Evolutionary conservation across 768 basidiomycete genomes (phyloP).

Genomic region (Rhizopogon roseolus): DNA sequence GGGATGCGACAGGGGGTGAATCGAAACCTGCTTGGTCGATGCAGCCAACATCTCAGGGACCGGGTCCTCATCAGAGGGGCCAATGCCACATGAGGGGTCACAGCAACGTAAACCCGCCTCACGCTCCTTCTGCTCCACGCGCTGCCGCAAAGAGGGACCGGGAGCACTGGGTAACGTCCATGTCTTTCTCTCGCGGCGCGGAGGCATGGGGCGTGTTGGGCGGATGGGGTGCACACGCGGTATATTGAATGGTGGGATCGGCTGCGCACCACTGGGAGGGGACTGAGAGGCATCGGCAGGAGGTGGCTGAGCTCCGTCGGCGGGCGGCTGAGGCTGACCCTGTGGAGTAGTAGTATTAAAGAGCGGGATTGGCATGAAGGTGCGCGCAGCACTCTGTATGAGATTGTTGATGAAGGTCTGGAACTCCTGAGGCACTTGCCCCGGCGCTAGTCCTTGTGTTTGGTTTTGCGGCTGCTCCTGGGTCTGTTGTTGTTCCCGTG

Average conservation of each 20-base stretch:
- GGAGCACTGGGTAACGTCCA: constrained; percentile 65
- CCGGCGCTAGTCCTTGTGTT: background rate
- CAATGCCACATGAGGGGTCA: constrained; percentile 70
- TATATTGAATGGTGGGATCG: constrained; percentile 4
- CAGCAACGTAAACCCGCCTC: constrained; percentile 69
- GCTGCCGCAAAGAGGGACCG: constrained; percentile 67
- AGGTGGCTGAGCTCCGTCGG: constrained; percentile 7
- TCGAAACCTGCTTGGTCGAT: constrained; percentile 17
- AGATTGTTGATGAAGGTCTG: background rate
- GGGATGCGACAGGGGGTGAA: constrained; percentile 13
- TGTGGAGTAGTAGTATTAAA: background rate
- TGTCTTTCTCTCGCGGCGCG: constrained; percentile 32
- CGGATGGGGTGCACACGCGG: constrained; percentile 11
- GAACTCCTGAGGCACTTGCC: background rate
- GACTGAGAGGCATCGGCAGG: constrained; percentile 9
- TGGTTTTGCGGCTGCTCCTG: background rate
- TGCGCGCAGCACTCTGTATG: background rate
- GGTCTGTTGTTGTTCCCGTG: background rate
- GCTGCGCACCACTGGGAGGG: background rate
- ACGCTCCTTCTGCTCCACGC: constrained; percentile 67
- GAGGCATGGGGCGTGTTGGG: constrained; percentile 18
- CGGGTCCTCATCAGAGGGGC: constrained; percentile 72
- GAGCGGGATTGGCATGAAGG: background rate
- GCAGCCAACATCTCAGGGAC: constrained; percentile 25
- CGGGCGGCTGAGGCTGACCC: constrained; percentile 5